These are phyloP conservation scores for Peronospora belbahrii DNA, from an alignment of 352 stramenopile genomes.

Conservation along the genomic window DNA sequence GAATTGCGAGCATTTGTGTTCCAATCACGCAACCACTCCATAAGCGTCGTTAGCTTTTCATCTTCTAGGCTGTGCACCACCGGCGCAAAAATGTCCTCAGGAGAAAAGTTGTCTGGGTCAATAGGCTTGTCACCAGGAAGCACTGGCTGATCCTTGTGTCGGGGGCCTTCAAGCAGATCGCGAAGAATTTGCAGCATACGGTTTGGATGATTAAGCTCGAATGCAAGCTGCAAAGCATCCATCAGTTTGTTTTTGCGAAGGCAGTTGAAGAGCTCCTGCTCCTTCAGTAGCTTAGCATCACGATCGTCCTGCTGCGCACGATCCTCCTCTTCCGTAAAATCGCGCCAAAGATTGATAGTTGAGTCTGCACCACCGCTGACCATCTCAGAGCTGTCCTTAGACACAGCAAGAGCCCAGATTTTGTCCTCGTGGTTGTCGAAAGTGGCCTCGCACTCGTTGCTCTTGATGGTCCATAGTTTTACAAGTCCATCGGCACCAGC, in stretches of 20 bases:
- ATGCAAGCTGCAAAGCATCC: slow-evolving; percentile 76
- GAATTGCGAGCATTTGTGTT: slow-evolving; percentile 95
- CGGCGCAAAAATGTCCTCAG: slow-evolving; percentile 53
- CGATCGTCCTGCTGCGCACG: slow-evolving; percentile 65
- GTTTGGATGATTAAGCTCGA: slow-evolving; percentile 91
- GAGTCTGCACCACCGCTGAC: slow-evolving; percentile 93
- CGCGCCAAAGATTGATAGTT: slow-evolving; percentile 90
- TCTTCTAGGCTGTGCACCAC: slow-evolving; percentile 71
- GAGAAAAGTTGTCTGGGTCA: slow-evolving; percentile 48
- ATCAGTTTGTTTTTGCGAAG: slow-evolving; percentile 88
- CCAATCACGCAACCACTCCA: slow-evolving; percentile 95
- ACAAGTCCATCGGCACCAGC: slow-evolving; percentile 94
- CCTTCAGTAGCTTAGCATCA: slow-evolving; percentile 90
- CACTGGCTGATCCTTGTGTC: slow-evolving; percentile 50
- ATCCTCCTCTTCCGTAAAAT: slow-evolving; percentile 91
- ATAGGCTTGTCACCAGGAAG: slow-evolving; percentile 28
- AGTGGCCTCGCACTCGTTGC: slow-evolving; percentile 95
- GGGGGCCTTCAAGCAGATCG: slow-evolving; percentile 70
- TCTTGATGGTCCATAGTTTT: slow-evolving; percentile 98
- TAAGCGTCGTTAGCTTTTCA: slow-evolving; percentile 84
- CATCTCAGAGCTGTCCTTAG: slow-evolving; percentile 84
- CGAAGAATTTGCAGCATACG: slow-evolving; percentile 89
- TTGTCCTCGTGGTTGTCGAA: slow-evolving; percentile 96
- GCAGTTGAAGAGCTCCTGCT: slow-evolving; percentile 93
- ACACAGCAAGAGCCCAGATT: slow-evolving; percentile 93